Evolutionary conservation across 345 rosid genomes (phyloP).

Genomic region (Arabis hirsuta): DNA sequence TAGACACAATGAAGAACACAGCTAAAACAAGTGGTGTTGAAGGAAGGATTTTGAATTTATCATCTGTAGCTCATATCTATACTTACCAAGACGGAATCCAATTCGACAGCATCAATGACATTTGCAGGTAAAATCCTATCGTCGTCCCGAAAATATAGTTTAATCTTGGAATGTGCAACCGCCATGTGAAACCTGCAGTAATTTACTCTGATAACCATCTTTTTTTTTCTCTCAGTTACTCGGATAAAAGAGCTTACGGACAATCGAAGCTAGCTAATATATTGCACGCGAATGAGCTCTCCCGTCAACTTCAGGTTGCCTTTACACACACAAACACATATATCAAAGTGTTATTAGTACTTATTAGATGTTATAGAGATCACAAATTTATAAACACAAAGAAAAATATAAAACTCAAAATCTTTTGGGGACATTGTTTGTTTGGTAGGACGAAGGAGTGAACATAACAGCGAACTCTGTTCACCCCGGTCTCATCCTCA

Average conservation of each 20-base stretch:
- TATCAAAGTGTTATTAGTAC: not conserved
- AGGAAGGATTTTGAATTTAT: conserved; percentile 83
- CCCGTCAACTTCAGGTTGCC: conserved; percentile 77
- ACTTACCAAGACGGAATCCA: conserved; percentile 65
- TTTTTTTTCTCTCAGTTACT: conserved; percentile 52
- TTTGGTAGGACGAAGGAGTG: conserved; percentile 70
- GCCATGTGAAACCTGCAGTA: not conserved
- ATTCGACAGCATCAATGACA: conserved; percentile 65
- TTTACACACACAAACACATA: conserved; percentile 21
- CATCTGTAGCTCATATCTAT: conserved; percentile 83
- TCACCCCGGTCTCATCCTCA: conserved; percentile 94
- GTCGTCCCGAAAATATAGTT: not conserved
- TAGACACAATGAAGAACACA: conserved; percentile 80
- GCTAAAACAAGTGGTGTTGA: conserved; percentile 64
- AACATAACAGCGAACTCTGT: conserved; percentile 86
- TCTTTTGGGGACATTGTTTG: conserved; percentile 10
- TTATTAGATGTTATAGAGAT: conserved; percentile 8
- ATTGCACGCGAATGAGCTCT: conserved; percentile 84
- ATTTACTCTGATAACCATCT: not conserved
- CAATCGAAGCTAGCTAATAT: conserved; percentile 93
- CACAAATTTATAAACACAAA: conserved; percentile 23
- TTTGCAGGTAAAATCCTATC: conserved; percentile 28
- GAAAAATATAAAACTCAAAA: conserved; percentile 4
- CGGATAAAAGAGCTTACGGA: conserved; percentile 88
- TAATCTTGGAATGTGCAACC: not conserved